A percentile compares a stretch with the other conserved stretches of the same genome.
phyloP scores from a whole-genome alignment of 2,329 filamentous ascomycete species.

The Orbilia oligospora region DNA sequence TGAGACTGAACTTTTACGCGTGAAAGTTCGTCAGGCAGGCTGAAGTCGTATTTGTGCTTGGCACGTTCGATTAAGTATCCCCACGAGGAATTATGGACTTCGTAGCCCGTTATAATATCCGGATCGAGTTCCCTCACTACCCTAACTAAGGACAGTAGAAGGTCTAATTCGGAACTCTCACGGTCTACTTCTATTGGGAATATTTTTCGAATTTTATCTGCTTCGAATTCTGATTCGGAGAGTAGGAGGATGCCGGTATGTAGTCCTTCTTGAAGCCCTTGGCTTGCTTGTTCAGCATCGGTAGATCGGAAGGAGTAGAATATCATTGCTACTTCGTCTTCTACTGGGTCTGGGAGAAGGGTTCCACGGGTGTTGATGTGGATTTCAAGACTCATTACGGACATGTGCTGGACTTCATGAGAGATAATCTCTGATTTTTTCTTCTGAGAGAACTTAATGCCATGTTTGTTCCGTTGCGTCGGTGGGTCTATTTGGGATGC shows the following conservation, averaged over 20 bases:
- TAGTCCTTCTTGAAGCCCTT: constrained; percentile 70
- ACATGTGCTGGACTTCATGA: constrained; percentile 94
- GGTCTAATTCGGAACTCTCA: constrained; percentile 84
- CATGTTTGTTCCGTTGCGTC: constrained; percentile 84
- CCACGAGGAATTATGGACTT: constrained; percentile 94
- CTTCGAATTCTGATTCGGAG: constrained; percentile 74
- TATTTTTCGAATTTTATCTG: constrained; percentile 75
- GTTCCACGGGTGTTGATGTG: constrained; percentile 89
- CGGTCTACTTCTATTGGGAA: constrained; percentile 77
- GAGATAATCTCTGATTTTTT: constrained; percentile 81
- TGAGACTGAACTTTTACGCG: constrained; percentile 87
- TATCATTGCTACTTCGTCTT: constrained; percentile 88
- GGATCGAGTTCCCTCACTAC: constrained; percentile 88
- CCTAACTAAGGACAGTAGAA: constrained; percentile 87
- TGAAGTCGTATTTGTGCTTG: constrained; percentile 83
- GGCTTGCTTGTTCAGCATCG: constrained; percentile 72
- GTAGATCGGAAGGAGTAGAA: constrained; percentile 92
- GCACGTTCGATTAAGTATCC: constrained; percentile 95
- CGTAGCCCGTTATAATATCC: constrained; percentile 93
- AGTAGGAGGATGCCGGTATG: constrained; percentile 81
- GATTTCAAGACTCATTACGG: constrained; percentile 91
- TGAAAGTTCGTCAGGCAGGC: constrained; percentile 91
- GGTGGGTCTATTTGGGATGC: constrained; percentile 90
- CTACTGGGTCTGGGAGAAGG: constrained; percentile 87
- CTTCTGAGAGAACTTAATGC: constrained; percentile 88